Evolutionary conservation across 2,329 filamentous ascomycete species (phyloP).

Genomic region (Claviceps citrina): DNA sequence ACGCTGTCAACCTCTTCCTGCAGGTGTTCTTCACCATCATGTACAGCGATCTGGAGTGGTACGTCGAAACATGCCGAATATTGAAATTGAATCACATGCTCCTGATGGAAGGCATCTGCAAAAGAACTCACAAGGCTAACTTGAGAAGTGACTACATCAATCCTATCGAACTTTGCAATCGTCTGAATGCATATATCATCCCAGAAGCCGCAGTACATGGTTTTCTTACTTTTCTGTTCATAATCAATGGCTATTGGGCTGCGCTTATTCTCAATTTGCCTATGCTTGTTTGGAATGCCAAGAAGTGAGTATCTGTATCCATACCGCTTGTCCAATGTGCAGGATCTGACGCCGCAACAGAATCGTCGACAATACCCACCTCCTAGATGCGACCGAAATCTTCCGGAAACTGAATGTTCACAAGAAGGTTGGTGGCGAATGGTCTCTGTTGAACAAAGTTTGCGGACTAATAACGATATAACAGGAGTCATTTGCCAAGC

Average conservation of each 20-base stretch:
- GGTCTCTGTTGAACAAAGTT: not conserved
- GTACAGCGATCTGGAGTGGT: conserved; percentile 99
- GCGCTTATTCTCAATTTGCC: conserved; percentile 84
- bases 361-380: conserved; percentile 92
- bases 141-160: conserved; percentile 87
- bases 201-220: conserved; percentile 96
- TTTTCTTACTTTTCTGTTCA: conserved; percentile 86
- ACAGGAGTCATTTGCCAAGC: conserved; percentile 97
- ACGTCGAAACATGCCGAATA: conserved; percentile 23
- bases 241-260: conserved; percentile 98
- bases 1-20: conserved; percentile 98
- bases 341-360: conserved; percentile 28
- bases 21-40: conserved; percentile 99
- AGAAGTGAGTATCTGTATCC: conserved; percentile 69
- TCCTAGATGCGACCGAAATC: conserved; percentile 95
- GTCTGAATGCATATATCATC: conserved; percentile 98
- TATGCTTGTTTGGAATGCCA: conserved; percentile 81
- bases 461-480: conserved; percentile 10
- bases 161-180: conserved; percentile 99
- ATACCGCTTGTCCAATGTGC: not conserved
- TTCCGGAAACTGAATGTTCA: conserved; percentile 98
- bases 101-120: not conserved
- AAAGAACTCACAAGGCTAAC: not conserved
- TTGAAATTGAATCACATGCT: not conserved
- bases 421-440: conserved; percentile 59